Evolutionary conservation across 495 filamentous ascomycete genomes (phyloP), one percentile per base, ranked within the genome.

Genomic region (Trichocladium antarcticum): DNA sequence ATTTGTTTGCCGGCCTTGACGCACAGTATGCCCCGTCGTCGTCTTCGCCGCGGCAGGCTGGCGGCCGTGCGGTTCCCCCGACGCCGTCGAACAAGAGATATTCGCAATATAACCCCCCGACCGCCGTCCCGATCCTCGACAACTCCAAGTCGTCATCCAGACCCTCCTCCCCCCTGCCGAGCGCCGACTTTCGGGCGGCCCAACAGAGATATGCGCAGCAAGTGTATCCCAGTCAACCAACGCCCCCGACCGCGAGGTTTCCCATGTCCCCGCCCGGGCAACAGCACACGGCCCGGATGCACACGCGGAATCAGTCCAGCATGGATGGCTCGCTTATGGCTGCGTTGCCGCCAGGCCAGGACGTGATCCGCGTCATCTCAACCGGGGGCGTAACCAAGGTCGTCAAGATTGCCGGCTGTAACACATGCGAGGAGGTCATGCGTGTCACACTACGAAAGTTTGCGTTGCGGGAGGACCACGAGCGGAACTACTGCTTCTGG

Each of bases 301-400:
- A 82, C 58, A 68, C 72, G 24, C 68, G 78, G 47, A 80, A 80
- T 44, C 81, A 81, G 56, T 79, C 80, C 28, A 89, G 84, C 60
- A 73, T 87, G 49, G 87, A 95, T 58, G 82, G 80, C 43, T 77
- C 87, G 36, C 79, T 86, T 28, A 88, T 94, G 73, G 82, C 84
- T 28, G 76, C 82, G 45, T 72, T 95, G 45, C 89, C 87, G 20
- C 71, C 75, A 34, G 83, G 86, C 58, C 82, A 87, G 58, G 81
- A 85, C 35, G 78, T 93, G 42, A 92, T 96, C 50, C 78, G 87
- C 35, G 85, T 97, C 32, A 95, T 97, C 57, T 94, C 89, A 51
- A 85, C 82, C 22, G 87, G 83, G 37, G 84, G 87, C n/a, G 81
- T 84, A 48, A 94, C 88, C 27, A 89, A 89, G 63, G 88, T 95